Conservation (phyloP, 352 stramenopile species). For the Pythium phragmitis region DNA sequence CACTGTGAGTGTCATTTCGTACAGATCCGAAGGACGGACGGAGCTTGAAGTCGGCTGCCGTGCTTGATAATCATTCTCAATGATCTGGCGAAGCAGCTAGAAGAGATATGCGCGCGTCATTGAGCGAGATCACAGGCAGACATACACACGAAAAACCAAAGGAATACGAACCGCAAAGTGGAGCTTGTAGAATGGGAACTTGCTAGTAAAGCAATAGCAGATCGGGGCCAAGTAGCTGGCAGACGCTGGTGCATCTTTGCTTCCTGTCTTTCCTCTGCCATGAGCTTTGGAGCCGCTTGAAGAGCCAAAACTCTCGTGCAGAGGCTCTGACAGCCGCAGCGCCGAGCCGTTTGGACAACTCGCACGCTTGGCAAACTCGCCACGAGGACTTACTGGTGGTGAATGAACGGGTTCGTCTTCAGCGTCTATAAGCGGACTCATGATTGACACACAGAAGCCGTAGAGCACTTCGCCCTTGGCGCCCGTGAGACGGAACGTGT, state of each 20-base stretch:
- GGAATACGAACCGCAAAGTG: slow-evolving; percentile 61
- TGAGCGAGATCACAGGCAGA: not conserved
- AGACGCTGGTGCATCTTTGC: not conserved
- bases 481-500: slow-evolving; percentile 82
- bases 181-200: slow-evolving; percentile 86
- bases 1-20: slow-evolving; percentile 58
- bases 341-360: slow-evolving; percentile 33
- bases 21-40: slow-evolving; percentile 35
- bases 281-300: not conserved
- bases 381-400: slow-evolving; percentile 24
- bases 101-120: not conserved
- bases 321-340: slow-evolving; percentile 10
- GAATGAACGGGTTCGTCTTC: slow-evolving; percentile 5
- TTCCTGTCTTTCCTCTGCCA: not conserved
- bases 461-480: slow-evolving; percentile 84
- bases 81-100: slow-evolving; percentile 59
- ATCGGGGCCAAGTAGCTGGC: slow-evolving; percentile 48
- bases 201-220: slow-evolving; percentile 86
- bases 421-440: slow-evolving; percentile 41
- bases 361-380: slow-evolving; percentile 33
- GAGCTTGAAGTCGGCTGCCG: slow-evolving; percentile 19
- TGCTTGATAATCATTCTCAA: slow-evolving; percentile 58
- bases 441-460: slow-evolving; percentile 70
- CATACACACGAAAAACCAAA: not conserved
- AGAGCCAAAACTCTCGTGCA: slow-evolving; percentile 11